phyloP scores from a whole-genome alignment of 75 land plant species.

The Cunninghamia lanceolata region DNA sequence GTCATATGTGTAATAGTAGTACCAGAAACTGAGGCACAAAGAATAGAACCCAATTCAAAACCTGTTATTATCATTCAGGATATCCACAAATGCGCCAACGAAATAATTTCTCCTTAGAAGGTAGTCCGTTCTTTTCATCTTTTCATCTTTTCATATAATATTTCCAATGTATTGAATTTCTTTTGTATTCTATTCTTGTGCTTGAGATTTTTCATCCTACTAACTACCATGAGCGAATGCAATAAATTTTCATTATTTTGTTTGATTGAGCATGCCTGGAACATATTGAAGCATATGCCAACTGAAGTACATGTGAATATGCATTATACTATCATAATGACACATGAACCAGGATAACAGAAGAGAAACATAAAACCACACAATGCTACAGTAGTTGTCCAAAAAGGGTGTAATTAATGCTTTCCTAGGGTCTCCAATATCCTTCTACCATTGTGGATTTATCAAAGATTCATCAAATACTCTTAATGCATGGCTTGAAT shows the following conservation, averaged over 20 bases:
- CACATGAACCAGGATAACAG: too few relatives aligned
- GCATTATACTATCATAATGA: too few relatives aligned
- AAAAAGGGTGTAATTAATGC: neutral
- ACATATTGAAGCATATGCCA: too few relatives aligned
- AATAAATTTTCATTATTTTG: neutral
- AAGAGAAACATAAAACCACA: too few relatives aligned
- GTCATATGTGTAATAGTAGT: constrained; percentile 74
- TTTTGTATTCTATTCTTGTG: neutral
- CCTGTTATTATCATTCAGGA: constrained; percentile 65
- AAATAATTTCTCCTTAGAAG: constrained; percentile 95
- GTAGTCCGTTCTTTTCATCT: constrained; percentile 14
- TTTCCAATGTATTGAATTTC: neutral
- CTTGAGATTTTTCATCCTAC: neutral
- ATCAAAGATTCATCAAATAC: constrained; percentile 62
- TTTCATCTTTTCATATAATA: neutral
- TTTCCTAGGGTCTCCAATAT: neutral
- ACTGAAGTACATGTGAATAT: too few relatives aligned
- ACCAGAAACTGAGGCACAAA: constrained; percentile 39
- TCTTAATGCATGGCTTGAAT: too few relatives aligned
- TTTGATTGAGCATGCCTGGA: too few relatives aligned
- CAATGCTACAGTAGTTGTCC: neutral
- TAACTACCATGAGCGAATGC: neutral
- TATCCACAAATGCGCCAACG: constrained; percentile 73
- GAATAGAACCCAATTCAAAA: constrained; percentile 30
- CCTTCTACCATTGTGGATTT: constrained; percentile 42